phyloP scores from a whole-genome alignment of 129 eudicot genomes.

The Chrysanthemum seticuspe region DNA sequence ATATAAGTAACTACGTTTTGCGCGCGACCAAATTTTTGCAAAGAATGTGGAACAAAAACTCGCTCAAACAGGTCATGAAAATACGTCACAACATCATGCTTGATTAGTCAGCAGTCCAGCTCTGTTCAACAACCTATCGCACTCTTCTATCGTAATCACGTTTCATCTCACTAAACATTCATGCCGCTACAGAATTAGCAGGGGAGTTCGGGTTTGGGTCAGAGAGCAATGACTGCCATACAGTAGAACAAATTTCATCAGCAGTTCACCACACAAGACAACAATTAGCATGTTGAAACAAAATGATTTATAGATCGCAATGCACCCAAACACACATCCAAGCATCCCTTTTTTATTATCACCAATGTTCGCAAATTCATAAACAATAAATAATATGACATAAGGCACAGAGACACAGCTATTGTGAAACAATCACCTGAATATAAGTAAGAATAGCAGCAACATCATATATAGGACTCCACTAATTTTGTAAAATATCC shows the following conservation, averaged over 20 bases:
- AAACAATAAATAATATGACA: background rate
- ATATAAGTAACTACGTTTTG: background rate
- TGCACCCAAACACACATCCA: too few species aligned
- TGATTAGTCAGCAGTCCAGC: slow-evolving; percentile 61
- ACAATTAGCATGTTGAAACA: background rate
- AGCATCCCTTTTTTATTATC: background rate
- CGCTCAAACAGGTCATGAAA: slow-evolving; percentile 28
- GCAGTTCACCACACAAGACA: background rate
- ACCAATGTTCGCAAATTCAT: background rate
- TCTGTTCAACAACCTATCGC: slow-evolving; percentile 61
- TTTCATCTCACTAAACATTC: slow-evolving; percentile 55
- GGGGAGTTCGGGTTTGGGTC: slow-evolving; percentile 74
- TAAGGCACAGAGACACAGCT: background rate
- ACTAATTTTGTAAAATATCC: slow-evolving; percentile 66
- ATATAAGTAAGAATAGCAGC: slow-evolving; percentile 57
- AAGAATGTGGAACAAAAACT: slow-evolving; percentile 9
- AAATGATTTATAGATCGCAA: background rate
- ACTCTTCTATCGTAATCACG: slow-evolving; percentile 67
- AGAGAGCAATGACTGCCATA: slow-evolving; percentile 48
- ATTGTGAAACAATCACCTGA: slow-evolving; percentile 32
- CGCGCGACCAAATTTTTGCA: background rate
- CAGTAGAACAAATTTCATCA: background rate
- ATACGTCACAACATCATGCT: slow-evolving; percentile 4
- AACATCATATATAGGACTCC: slow-evolving; percentile 55
- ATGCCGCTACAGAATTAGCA: slow-evolving; percentile 65